A percentile compares a stretch with the other conserved stretches of the same genome.
Evolutionary conservation across 768 basidiomycete genomes (phyloP).

Genomic region (Candolleomyces aberdarensis): DNA sequence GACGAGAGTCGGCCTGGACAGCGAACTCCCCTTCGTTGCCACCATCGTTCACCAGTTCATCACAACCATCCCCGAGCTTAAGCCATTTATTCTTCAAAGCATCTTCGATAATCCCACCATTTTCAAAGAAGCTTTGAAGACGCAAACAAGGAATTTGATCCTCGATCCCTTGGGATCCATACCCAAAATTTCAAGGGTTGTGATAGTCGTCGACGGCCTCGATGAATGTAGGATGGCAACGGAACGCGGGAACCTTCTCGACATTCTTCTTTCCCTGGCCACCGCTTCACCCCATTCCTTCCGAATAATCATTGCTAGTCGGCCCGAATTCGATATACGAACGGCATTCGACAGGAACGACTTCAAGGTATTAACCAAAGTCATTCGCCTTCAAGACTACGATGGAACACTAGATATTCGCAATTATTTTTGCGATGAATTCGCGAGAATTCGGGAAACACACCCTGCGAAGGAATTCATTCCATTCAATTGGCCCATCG

Average conservation of each 20-base stretch:
- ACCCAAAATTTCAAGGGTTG: background rate
- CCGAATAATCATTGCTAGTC: conserved; percentile 8
- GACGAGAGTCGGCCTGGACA: background rate
- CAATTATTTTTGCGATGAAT: background rate
- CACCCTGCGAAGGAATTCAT: background rate
- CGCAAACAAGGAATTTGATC: background rate
- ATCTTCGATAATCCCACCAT: background rate
- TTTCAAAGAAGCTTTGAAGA: background rate
- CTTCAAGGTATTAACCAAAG: background rate
- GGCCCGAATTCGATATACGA: conserved; percentile 7
- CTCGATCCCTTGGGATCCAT: background rate
- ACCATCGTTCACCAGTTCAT: background rate
- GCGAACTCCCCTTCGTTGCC: conserved; percentile 3
- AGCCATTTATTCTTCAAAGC: background rate
- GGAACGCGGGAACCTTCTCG: background rate
- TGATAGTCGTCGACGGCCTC: conserved; percentile 10
- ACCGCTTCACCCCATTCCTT: background rate
- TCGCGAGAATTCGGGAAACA: background rate
- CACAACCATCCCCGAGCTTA: background rate
- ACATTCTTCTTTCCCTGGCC: background rate
- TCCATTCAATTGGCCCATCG: background rate
- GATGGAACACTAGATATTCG: conserved; percentile 5
- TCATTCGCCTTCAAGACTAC: conserved; percentile 3
- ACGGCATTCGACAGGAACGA: background rate
- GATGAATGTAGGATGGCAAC: conserved; percentile 8